Evolutionary conservation across 257 asterid species (phyloP).

Genomic region (Solanum lycopersicoides): DNA sequence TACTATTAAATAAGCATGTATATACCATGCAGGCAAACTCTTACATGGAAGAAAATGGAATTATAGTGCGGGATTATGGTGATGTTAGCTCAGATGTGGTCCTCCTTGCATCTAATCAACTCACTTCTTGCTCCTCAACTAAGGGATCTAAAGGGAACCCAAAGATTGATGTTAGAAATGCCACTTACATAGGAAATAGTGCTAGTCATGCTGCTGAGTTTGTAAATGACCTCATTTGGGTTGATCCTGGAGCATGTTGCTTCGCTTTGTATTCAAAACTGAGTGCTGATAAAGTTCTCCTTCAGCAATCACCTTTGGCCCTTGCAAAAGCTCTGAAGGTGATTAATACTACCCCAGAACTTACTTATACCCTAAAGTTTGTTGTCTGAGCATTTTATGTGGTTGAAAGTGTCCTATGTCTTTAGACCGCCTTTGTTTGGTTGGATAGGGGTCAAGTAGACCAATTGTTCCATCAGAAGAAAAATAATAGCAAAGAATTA

Average conservation of each 20-base stretch:
- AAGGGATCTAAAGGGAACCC: conserved; percentile 4
- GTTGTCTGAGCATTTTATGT: neutral
- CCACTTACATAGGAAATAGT: neutral
- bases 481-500: neutral
- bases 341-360: neutral
- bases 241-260: conserved; percentile 78
- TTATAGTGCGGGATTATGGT: conserved; percentile 58
- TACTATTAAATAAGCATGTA: neutral
- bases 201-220: conserved; percentile 3
- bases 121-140: conserved; percentile 23
- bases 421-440: neutral
- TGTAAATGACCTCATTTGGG: conserved; percentile 51
- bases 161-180: neutral
- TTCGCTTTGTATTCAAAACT: conserved; percentile 70
- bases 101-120: conserved; percentile 68
- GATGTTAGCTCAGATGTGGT: conserved; percentile 59
- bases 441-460: neutral
- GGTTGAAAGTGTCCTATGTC: neutral
- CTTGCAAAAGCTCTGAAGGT: conserved; percentile 96
- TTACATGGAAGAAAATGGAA: conserved; percentile 54
- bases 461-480: neutral
- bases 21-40: conserved; percentile 40
- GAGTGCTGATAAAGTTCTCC: conserved; percentile 46
- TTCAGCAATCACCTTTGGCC: conserved; percentile 74
- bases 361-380: neutral